Base-by-base conservation (phyloP, 78 protist species). In the Dictyostelium firmibasis region DNA sequence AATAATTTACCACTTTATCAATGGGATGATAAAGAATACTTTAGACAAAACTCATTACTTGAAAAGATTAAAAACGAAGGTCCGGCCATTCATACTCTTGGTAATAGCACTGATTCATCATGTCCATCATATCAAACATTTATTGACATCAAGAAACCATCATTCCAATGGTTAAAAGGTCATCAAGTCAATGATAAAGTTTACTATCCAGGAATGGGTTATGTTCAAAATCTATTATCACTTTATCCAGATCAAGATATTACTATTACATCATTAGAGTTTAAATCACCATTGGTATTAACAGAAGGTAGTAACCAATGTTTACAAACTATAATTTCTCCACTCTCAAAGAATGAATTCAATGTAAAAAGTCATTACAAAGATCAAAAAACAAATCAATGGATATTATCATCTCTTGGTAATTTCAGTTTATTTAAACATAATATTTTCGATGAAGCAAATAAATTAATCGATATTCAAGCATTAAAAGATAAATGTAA, bases 111-210 rank as follows among this genome's bases (percentile, higher is more conserved):
- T n/a, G 35, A 76, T 13, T 41, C 11, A 62, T 29, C 67, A 33
- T 35, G 0, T n/a, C 0, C 9, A 79, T 10, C 70, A 44, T 79
- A 20, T 79, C 38, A 79, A 79, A 47, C 94, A 35, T 16, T 81
- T 31, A 89, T 89, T 6, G 53, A 89, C 70, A 41, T 69, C 14
- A 33, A 8, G 18, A 13, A 27, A 23, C 35, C 27, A 81, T 18
- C 94, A 62, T 89, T 81, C 25, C 50, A 57, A 14, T 89, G 74
- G 69, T 47, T 89, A 62, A 89, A 89, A 29, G 94, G 94, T 31
- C 94, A 89, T 53, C 44, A 38, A 57, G 33, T 89, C 10, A 69
- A 33, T 33, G 74, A 72, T 0, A 89, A 89, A 81, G 33, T 38
- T 69, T 47, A 62, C 41, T 87, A 38, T 64, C 85, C 85, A 29